Conservation (phyloP, 2,329 filamentous ascomycete species). For the Cladosporium austrohemisphaericum region DNA sequence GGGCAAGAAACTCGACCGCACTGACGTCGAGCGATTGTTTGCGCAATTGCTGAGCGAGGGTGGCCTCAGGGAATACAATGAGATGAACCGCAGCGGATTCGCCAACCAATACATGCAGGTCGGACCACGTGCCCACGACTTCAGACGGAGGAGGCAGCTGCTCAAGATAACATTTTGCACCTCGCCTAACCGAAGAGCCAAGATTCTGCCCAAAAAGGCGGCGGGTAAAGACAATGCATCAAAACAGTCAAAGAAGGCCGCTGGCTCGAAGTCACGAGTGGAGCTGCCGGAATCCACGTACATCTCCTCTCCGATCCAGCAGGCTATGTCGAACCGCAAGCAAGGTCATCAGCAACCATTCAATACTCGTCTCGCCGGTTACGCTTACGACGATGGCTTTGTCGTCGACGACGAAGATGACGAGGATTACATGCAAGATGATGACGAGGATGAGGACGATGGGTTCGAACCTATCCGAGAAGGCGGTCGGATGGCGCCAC, state of each 20-base stretch:
- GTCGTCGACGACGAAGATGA: constrained; percentile 39
- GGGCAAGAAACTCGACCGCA: constrained; percentile 66
- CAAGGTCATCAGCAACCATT: constrained; percentile 27
- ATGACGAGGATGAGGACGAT: constrained; percentile 37
- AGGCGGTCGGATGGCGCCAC: constrained; percentile 28
- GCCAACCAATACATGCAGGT: constrained; percentile 66
- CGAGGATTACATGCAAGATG: constrained; percentile 38
- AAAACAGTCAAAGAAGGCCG: constrained; percentile 25
- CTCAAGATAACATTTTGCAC: constrained; percentile 53
- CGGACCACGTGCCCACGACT: constrained; percentile 46
- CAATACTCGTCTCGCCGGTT: constrained; percentile 32
- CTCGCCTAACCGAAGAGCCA: constrained; percentile 18
- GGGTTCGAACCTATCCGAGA: constrained; percentile 47
- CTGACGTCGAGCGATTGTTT: constrained; percentile 81
- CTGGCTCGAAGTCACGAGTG: not conserved
- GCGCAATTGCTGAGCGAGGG: constrained; percentile 70
- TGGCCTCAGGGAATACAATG: constrained; percentile 62
- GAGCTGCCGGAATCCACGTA: constrained; percentile 57
- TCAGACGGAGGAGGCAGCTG: constrained; percentile 40
- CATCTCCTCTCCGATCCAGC: constrained; percentile 60
- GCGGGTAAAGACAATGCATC: constrained; percentile 20
- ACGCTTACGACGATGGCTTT: constrained; percentile 36
- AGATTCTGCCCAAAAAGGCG: constrained; percentile 15
- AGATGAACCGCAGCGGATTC: constrained; percentile 54
- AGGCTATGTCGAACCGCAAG: constrained; percentile 31